Percentiles rank a stretch among this genome's conserved stretches.
These are phyloP conservation scores for Petunia axillaris DNA, from an alignment of 257 asterid genomes.

Conservation along the genomic window DNA sequence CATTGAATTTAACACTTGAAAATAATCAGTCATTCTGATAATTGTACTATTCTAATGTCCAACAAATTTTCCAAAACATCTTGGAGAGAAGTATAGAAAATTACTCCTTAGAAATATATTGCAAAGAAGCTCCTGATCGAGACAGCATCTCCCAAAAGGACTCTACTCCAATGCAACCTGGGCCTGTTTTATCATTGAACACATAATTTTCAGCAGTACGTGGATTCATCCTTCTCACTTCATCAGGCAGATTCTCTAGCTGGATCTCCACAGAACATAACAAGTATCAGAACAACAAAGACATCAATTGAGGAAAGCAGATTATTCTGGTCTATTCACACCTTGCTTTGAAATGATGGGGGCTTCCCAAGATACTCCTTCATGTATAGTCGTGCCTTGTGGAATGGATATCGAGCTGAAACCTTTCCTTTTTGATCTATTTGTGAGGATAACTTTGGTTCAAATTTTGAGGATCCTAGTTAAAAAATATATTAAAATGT, in stretches of 20 bases:
- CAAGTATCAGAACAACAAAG: constrained; percentile 37
- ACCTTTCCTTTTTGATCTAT: constrained; percentile 58
- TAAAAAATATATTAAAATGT: constrained; percentile 38
- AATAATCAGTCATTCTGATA: constrained; percentile 2
- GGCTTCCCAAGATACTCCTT: constrained; percentile 67
- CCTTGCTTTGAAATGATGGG: constrained; percentile 64
- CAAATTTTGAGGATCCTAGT: constrained; percentile 65
- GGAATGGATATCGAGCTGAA: constrained; percentile 69
- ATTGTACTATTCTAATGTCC: background rate
- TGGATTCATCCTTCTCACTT: constrained; percentile 70
- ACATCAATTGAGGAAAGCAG: constrained; percentile 9
- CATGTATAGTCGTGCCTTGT: constrained; percentile 56
- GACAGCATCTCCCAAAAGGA: constrained; percentile 60
- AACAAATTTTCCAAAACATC: constrained; percentile 9
- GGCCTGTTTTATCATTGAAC: constrained; percentile 50
- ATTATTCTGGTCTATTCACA: constrained; percentile 29
- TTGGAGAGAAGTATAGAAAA: constrained; percentile 27
- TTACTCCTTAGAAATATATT: constrained; percentile 77
- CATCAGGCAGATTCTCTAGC: constrained; percentile 64
- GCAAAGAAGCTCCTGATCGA: constrained; percentile 72
- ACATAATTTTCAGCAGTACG: constrained; percentile 59
- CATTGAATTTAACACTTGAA: constrained; percentile 12
- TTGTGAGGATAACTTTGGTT: constrained; percentile 52
- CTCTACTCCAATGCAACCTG: constrained; percentile 61
- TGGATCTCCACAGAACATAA: constrained; percentile 40